Conservation (phyloP, 768 basidiomycete genomes). For the Tulasnella sp. region DNA sequence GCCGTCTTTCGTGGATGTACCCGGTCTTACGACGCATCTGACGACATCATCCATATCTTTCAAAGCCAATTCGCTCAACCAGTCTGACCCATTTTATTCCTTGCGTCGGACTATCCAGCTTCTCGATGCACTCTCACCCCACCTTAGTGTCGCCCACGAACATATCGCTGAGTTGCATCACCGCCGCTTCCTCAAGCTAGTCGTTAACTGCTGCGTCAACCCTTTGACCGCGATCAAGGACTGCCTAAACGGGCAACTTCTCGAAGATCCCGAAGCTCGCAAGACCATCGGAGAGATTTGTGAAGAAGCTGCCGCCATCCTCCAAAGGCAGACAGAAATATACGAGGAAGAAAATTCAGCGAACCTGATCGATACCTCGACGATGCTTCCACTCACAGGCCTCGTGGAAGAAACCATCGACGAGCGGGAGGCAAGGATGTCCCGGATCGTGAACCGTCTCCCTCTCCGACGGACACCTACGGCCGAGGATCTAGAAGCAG, state of each 20-base stretch:
- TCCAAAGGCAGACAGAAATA: slow-evolving; percentile 30
- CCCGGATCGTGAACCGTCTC: slow-evolving; percentile 19
- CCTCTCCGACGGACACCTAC: slow-evolving; percentile 33
- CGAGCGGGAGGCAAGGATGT: slow-evolving; percentile 36
- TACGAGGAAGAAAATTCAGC: slow-evolving; percentile 5
- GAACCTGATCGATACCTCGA: not conserved
- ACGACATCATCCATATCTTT: too few species aligned
- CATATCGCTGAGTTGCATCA: slow-evolving; percentile 57
- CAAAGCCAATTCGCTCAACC: not conserved
- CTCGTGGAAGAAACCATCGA: slow-evolving; percentile 19
- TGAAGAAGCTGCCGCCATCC: slow-evolving; percentile 57
- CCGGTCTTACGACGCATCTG: too few species aligned
- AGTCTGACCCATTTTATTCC: not conserved
- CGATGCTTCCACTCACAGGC: not conserved
- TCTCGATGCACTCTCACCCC: slow-evolving; percentile 2
- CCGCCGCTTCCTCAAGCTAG: slow-evolving; percentile 67
- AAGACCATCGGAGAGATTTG: slow-evolving; percentile 47
- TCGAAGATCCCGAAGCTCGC: slow-evolving; percentile 35
- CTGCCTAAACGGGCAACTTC: slow-evolving; percentile 69
- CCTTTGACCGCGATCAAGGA: slow-evolving; percentile 74
- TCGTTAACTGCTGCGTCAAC: slow-evolving; percentile 72
- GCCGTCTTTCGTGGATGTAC: too few species aligned
- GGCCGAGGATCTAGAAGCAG: slow-evolving; percentile 37
- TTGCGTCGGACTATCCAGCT: not conserved
- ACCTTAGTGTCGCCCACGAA: slow-evolving; percentile 52